phyloP scores from a whole-genome alignment of 2,329 filamentous ascomycete species.

The Talaromyces sp. region DNA sequence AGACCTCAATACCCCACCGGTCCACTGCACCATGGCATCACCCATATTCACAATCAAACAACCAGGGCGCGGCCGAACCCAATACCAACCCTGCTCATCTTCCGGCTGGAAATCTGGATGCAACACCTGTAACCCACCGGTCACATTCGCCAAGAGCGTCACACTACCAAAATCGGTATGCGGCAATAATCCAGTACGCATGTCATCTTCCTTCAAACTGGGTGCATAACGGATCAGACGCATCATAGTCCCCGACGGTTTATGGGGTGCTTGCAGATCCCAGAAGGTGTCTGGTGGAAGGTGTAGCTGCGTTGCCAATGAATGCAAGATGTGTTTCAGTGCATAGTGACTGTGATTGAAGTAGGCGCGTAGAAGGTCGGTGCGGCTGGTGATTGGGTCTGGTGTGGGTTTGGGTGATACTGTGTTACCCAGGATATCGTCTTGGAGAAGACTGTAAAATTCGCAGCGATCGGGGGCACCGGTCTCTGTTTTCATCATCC shows the following conservation, averaged over 20 bases:
- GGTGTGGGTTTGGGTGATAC: constrained; percentile 15
- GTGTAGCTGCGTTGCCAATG: constrained; percentile 20
- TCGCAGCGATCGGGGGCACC: constrained; percentile 25
- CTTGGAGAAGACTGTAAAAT: constrained; percentile 28
- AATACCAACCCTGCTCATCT: constrained; percentile 19
- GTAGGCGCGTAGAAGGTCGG: constrained; percentile 15
- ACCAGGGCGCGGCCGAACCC: constrained; percentile 19
- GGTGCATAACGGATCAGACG: constrained; percentile 15
- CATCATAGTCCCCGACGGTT: constrained; percentile 4
- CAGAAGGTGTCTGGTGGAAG: constrained; percentile 23
- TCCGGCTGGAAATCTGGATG: constrained; percentile 16
- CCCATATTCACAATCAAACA: constrained; percentile 44
- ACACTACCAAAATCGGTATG: constrained; percentile 37
- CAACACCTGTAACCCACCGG: constrained; percentile 36
- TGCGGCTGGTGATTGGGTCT: constrained; percentile 17
- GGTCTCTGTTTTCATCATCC: constrained; percentile 19
- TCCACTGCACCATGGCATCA: constrained; percentile 45
- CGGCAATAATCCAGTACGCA: constrained; percentile 24
- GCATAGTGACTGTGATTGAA: constrained; percentile 21
- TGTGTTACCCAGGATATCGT: constrained; percentile 26
- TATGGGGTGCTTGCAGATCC: background rate
- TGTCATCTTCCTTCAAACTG: constrained; percentile 19
- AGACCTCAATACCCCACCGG: constrained; percentile 33
- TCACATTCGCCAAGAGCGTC: constrained; percentile 33
- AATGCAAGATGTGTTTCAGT: constrained; percentile 23